phyloP scores from a whole-genome alignment of 169 alveolate species.

The Plasmodium sp. region DNA sequence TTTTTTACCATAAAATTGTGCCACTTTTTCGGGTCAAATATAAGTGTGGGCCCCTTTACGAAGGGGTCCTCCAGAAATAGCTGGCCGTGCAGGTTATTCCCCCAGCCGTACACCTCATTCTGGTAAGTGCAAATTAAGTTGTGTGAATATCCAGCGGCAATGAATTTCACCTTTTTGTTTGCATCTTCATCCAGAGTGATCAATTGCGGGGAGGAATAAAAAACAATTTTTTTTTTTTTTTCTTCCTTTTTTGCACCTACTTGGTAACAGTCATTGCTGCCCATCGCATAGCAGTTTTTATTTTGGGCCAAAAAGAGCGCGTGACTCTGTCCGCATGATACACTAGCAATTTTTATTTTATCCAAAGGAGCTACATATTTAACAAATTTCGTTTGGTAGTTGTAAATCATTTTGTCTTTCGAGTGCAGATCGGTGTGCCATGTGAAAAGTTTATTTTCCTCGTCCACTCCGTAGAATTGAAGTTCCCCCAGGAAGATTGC shows the following conservation, averaged over 20 bases:
- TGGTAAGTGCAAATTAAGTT: conserved; percentile 49
- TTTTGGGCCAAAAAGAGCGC: conserved; percentile 32
- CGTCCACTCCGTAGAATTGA: conserved; percentile 17
- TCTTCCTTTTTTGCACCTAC: conserved; percentile 5
- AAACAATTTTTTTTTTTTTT: background rate
- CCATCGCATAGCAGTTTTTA: conserved; percentile 67
- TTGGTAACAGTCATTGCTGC: conserved; percentile 38
- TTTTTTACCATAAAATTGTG: background rate
- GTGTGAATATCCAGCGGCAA: conserved; percentile 65
- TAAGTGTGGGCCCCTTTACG: conserved; percentile 42
- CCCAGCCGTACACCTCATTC: conserved; percentile 68
- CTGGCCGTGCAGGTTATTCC: conserved; percentile 46
- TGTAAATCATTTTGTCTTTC: background rate
- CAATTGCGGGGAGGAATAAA: conserved; percentile 11
- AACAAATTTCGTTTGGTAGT: conserved; percentile 25
- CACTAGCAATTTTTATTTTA: conserved; percentile 8
- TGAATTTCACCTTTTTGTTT: conserved; percentile 23
- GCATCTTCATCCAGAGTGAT: background rate
- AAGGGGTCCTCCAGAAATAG: background rate
- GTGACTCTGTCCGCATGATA: conserved; percentile 61
- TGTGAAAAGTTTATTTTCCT: background rate
- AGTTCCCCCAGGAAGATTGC: conserved; percentile 12
- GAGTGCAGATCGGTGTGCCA: conserved; percentile 13
- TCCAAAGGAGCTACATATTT: conserved; percentile 16
- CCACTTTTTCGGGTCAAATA: conserved; percentile 13